Evolutionary conservation across 2,329 filamentous ascomycete genomes (phyloP).

Genomic region (Fusarium sp.): DNA sequence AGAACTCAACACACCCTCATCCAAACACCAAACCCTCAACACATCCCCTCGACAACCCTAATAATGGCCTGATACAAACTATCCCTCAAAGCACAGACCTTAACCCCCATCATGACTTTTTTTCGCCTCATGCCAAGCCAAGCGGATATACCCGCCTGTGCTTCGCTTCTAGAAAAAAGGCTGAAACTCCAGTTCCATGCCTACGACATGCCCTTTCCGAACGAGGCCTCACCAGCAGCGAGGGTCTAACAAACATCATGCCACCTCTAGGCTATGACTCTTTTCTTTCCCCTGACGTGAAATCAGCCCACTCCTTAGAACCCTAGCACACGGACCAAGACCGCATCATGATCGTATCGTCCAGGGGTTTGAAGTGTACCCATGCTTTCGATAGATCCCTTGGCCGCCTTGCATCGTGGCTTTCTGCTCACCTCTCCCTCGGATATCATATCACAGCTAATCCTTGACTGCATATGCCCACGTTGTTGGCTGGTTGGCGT

Average conservation of each 20-base stretch:
- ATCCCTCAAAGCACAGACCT: not conserved
- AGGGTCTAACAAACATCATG: constrained; percentile 2
- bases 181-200: constrained; percentile 4
- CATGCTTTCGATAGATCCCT: constrained; percentile 3
- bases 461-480: constrained; percentile 22
- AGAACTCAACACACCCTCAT: not conserved
- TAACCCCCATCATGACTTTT: constrained; percentile 4
- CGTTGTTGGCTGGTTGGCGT: constrained; percentile 1
- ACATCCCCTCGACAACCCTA: not conserved
- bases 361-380: not conserved
- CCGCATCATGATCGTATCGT: constrained; percentile 5
- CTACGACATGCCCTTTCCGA: not conserved
- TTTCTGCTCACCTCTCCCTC: constrained; percentile 15
- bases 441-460: constrained; percentile 19
- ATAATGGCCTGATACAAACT: not conserved
- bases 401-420: constrained; percentile 3
- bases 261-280: constrained; percentile 5
- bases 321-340: constrained; percentile 5
- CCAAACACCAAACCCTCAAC: not conserved
- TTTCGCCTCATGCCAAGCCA: constrained; percentile 10
- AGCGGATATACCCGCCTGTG: not conserved
- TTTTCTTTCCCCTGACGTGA: not conserved
- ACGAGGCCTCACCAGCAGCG: not conserved
- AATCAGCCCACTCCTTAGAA: constrained; percentile 15
- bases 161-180: constrained; percentile 3